Evolutionary conservation across 2,329 filamentous ascomycete species (phyloP), one percentile per base, ranked within the genome.

Genomic region (Byssoonygena ceratinophila): DNA sequence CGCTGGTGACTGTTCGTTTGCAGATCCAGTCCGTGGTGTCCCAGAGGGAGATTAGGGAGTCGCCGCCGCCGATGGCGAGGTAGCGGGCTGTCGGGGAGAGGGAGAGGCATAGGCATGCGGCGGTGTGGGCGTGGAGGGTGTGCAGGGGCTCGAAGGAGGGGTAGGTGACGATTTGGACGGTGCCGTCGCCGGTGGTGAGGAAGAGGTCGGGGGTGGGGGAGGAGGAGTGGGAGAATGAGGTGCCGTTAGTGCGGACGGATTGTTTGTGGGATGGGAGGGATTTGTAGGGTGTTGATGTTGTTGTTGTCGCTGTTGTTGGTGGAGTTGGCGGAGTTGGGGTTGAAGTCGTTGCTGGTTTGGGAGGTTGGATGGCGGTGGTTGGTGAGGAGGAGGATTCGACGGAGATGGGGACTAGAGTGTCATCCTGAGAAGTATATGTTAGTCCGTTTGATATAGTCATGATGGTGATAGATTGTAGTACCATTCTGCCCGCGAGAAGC

Each of bases 11-110:
- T 0, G 73, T 75, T 36, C 73, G 70, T 23, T 67, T 68, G 55
- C 73, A 75, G 48, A 74, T 69, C 73, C 73, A 76, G 58, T 76
- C 73, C 2, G 67, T 72, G 3, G 73, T 76, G 60, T 76, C 73
- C 72, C 73, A 76, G 27, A 76, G 68, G 11, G 72, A 73, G 45
- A 76, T 73, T 29, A 76, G 64, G 9, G 73, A 71, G 59, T 76
- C 73, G 48, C 69, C 71, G 29, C 72, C 73, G 34, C 73, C 73
- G 20, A 74, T 63, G 18, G 73, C 73, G 22, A 76, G 65, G 58
- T 76, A 75, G 53, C 72, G 72, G 45, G 71, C 71, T 23, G 68
- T 73, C 1, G 73, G 73, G 11, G 70, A 69, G 27, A 73, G 71
- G 11, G 69, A 61, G 40, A 75, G 66, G 27, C 71, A 70, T 45